Conservation (phyloP, 768 basidiomycete genomes). For the Rickenella mellea region DNA sequence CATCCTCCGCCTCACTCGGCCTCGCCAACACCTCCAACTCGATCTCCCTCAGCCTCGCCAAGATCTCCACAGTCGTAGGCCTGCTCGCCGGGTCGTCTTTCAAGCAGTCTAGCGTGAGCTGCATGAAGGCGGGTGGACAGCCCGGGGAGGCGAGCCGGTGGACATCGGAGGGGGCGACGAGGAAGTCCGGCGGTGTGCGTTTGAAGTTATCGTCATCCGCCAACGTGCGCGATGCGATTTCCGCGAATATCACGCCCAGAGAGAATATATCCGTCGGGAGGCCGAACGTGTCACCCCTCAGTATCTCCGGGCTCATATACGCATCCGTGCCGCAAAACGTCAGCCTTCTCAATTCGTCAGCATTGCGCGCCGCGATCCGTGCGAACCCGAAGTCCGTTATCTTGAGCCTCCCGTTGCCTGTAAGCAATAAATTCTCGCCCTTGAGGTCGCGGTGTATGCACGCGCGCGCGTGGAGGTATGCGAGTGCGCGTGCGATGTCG, state of each 20-base stretch:
- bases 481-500: conserved; percentile 89
- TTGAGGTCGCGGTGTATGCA: conserved; percentile 89
- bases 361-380: conserved; percentile 85
- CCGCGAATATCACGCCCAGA: conserved; percentile 86
- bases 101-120: conserved; percentile 74
- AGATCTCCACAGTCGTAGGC: conserved; percentile 69
- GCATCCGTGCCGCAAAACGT: conserved; percentile 88
- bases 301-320: conserved; percentile 96
- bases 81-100: conserved; percentile 52
- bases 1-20: conserved; percentile 52
- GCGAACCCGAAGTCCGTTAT: conserved; percentile 99
- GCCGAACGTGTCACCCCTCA: conserved; percentile 85
- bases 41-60: conserved; percentile 70
- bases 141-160: conserved; percentile 53
- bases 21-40: conserved; percentile 75
- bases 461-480: conserved; percentile 92
- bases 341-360: conserved; percentile 77
- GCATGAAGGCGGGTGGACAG: conserved; percentile 71
- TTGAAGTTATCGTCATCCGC: conserved; percentile 77
- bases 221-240: conserved; percentile 77
- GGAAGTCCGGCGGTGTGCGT: conserved; percentile 71
- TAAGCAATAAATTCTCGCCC: conserved; percentile 95
- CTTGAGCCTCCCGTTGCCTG: conserved; percentile 88
- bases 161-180: conserved; percentile 69
- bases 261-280: conserved; percentile 93